Base-by-base conservation (phyloP, 164 flowering plant genomes). In the Nelumbo lutea region DNA sequence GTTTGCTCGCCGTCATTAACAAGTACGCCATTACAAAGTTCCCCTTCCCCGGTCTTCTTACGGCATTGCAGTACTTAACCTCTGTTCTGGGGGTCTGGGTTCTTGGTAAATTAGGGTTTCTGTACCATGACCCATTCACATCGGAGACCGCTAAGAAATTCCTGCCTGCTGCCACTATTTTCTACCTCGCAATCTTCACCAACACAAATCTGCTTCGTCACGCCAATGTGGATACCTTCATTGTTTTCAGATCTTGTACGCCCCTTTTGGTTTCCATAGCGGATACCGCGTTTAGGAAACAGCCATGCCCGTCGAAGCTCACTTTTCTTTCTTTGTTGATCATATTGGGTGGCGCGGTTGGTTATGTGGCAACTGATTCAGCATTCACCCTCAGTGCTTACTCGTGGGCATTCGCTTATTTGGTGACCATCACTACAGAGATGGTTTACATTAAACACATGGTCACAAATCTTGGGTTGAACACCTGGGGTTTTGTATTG, bases 361-460 rank as follows among this genome's bases (percentile, higher is more conserved):
- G 27, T 27, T 27, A 27, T 27, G 27, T 27, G 27, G 27, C 27
- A 27, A 27, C 27, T 27, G 27, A 91, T 80, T 82, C 85, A 0
- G 91, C 68, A 3, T 94, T 94, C 64, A 87, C 87, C 13, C 64
- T 91, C 47, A 90, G 95, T 42, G 98, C 97, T 0, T 94, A 94
- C 70, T 84, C 95, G 0, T 94, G 97, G 98, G 98, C 98, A 3
- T 73, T 94, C 50, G 98, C 96, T 42, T 90, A 91, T 75, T 67
- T 94, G 79, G 83, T 90, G 11, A 86, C 88, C 0, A 91, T 90
- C 41, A 87, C 92, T 5, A 83, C 91, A 1, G 98, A 94, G 82
- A 90, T 94, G 96, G 98, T 91, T 45, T 91, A 94, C 71, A 94
- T 94, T 70, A 94, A 94, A 65, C 98, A 91, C 67, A 89, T 90